These are phyloP conservation scores for Nicotiana tomentosiformis DNA, from an alignment of 257 asterid genomes.

Conservation along the genomic window DNA sequence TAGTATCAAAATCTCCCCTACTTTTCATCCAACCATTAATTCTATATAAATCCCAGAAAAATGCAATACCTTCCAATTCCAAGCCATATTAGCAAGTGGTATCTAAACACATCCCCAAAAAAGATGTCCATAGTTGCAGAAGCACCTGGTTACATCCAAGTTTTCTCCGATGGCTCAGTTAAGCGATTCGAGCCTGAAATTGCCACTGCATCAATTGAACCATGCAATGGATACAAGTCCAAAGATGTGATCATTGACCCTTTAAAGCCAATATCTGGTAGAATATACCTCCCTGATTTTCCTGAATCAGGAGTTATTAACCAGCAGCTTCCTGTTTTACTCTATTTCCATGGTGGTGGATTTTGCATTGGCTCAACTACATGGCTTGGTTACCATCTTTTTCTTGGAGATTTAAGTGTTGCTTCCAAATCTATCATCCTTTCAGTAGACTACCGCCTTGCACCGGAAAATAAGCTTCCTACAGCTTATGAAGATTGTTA, in stretches of 20 bases:
- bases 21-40: too few relatives aligned
- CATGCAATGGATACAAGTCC: conserved; percentile 33
- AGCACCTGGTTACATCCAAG: conserved; percentile 51
- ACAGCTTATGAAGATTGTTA: conserved; percentile 58
- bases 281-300: conserved; percentile 52
- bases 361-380: conserved; percentile 80
- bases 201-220: conserved; percentile 23
- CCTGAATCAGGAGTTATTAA: conserved; percentile 1
- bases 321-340: conserved; percentile 35
- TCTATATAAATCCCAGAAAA: neutral
- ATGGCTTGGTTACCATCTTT: conserved; percentile 64
- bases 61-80: neutral
- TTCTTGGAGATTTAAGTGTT: conserved; percentile 52
- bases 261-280: conserved; percentile 42
- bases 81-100: neutral
- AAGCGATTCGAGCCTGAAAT: conserved; percentile 37
- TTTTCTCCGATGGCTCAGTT: conserved; percentile 51
- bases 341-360: conserved; percentile 89
- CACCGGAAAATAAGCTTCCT: conserved; percentile 80
- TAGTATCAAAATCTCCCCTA: neutral
- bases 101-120: neutral
- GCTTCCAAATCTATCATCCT: conserved; percentile 37
- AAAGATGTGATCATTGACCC: conserved; percentile 51
- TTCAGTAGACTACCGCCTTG: conserved; percentile 75
- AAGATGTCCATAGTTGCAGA: conserved; percentile 51